Evolutionary conservation across 495 filamentous ascomycete genomes (phyloP), one percentile per base, ranked within the genome.

Genomic region (Aspergillus campestris): DNA sequence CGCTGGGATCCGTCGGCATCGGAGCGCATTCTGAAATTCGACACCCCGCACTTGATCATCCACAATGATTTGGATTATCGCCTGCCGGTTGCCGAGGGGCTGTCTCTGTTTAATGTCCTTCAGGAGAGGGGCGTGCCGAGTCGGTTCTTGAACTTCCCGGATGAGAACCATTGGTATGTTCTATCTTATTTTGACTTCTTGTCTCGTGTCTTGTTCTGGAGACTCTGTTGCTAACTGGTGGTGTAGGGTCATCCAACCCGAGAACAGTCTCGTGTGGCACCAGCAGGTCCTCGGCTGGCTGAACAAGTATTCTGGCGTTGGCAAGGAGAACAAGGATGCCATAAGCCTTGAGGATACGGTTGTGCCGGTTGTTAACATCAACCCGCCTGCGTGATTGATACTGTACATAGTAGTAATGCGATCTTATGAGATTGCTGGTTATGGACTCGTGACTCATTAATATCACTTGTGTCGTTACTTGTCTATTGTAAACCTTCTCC

Each of bases 71-170:
- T 59, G 32, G 72, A 77, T 40, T 71, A 65, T 49, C 64, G 70
- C 18, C 56, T 72, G 12, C 56, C 69, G 8, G 58, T 72, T 3
- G 55, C 64, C 7, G 68, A 72, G 35, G 71, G 72, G 1, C 49
- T 74, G 9, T 48, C 50, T 34, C 44, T 71, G 12, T 77, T 74
- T 56, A 75, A 77, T 50, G 59, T 73, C 7, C 53, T 74, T 28
- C 71, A 75, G 46, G 59, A 64, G 31, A 60, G 61, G 5, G 71
- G 70, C 12, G 62, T 75, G 1, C 81, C 83, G 15, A 91, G 85
- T 57, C 57, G 64, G 0, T 66, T 77, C 47, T 47, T 81, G 38
- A 72, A 68, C 44, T 80, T 80, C 52, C 68, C 69, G 0, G 68
- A 77, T 52, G 75, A 79, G 54, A 61, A 66, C n/a, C 74, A 78